Conservation (phyloP, 2,329 filamentous ascomycete species). For the Trichoderma sp. region DNA sequence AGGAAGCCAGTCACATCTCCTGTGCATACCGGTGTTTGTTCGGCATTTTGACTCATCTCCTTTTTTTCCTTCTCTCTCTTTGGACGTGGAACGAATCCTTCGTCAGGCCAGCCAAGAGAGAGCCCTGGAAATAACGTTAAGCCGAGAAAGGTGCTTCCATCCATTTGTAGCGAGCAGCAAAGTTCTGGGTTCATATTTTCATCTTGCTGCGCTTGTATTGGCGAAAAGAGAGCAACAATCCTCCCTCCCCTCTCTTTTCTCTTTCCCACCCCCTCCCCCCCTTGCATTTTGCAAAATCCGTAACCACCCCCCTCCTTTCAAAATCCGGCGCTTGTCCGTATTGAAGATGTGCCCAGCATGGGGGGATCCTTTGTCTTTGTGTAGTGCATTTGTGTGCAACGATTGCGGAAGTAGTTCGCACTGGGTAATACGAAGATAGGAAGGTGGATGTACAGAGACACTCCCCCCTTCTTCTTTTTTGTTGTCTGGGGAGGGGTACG, state of each 20-base stretch:
- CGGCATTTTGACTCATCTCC: background rate
- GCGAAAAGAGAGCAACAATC: background rate
- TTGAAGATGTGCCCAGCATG: background rate
- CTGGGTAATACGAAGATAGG: background rate
- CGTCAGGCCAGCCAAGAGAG: background rate
- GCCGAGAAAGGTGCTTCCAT: too few species aligned
- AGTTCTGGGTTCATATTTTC: background rate
- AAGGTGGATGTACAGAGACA: background rate
- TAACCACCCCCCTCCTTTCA: background rate
- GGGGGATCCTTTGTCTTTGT: background rate
- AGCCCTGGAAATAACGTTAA: background rate
- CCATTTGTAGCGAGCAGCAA: too few species aligned
- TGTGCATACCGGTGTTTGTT: background rate
- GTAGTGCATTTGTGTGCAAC: background rate
- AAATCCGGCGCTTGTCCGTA: conserved; percentile 7
- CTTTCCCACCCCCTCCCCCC: background rate
- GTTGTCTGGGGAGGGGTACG: background rate
- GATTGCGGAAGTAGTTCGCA: background rate
- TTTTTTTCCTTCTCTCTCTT: background rate
- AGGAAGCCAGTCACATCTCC: background rate
- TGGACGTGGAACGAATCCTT: background rate
- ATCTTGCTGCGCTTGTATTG: background rate
- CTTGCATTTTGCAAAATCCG: background rate
- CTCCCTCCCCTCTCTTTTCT: background rate
- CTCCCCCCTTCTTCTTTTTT: background rate